Evolutionary conservation across 371 early-diverging fungal species (phyloP), one percentile per base, ranked within the genome.

Genomic region (Mortierella sp.): DNA sequence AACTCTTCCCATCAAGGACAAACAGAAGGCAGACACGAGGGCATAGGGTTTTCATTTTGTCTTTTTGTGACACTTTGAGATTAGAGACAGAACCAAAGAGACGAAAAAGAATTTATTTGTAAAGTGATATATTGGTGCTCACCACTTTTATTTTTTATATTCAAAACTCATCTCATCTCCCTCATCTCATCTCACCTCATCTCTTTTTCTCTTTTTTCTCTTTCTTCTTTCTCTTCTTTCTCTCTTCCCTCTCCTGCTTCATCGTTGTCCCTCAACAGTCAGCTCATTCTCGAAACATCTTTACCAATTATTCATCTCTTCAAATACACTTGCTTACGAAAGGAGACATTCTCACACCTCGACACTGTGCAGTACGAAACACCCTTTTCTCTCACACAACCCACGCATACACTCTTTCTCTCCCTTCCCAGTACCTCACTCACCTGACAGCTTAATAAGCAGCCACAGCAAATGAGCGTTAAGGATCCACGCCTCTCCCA

Each of bases 401-500:
- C 1, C 43, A 11, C 43, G 10, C 16, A 14, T 9, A 1, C 43
- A 43, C 43, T 10, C 43, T 11, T 11, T 14, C 52, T 9, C 22
- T 22, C n/a, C 2, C 52, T n/a, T 52, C 18, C 6, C 16, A 52
- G 24, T 52, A n/a, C 18, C 20, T 52, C 24, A n/a, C 52, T 52
- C 8, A 26, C 16, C 28, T 55, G 22, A 26, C 49, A 49, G 6
- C 49, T 55, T 10, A 26, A 26, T 3, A 55, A 11, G 22, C 9
- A 26, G 8, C 18, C 28, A 55, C 55, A 55, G 22, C 55, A 55
- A 55, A 55, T 55, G 55, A 55, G 55, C 28, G 55, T 55, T 35
- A 78, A 73, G 63, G 83, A 83, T 49, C 78, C 86, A 40, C 89
- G 92, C 72, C 87, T 90, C 37, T 90, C 90, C 22, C 90, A 91